Percentiles rank a stretch among this genome's conserved stretches.
These are phyloP conservation scores for Boletus semigastroideus DNA, from an alignment of 1,284 basidiomycete species.

Conservation along the genomic window DNA sequence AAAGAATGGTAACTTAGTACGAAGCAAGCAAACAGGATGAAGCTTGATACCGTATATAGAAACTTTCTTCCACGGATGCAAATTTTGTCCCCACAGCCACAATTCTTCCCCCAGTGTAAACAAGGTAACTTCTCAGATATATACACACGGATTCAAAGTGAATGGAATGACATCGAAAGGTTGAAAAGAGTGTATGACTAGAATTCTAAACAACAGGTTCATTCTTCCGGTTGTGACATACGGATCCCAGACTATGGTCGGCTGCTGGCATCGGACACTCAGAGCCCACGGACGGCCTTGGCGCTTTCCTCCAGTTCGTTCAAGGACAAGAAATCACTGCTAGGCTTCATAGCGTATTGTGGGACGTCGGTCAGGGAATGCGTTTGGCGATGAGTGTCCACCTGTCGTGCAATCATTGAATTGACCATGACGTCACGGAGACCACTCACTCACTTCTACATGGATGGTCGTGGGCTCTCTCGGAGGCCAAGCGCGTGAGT, in stretches of 20 bases:
- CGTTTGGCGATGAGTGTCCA: slow-evolving; percentile 36
- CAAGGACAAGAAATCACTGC: slow-evolving; percentile 28
- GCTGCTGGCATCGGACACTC: neutral
- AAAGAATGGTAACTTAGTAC: no score
- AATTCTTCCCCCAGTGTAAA: no score
- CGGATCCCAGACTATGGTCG: neutral
- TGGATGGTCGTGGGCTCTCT: slow-evolving; percentile 32
- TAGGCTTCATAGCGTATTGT: slow-evolving; percentile 26
- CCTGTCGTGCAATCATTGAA: slow-evolving; percentile 21
- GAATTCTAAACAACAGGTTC: neutral
- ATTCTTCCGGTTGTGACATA: neutral
- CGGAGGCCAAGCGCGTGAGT: slow-evolving; percentile 9
- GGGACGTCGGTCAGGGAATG: slow-evolving; percentile 28
- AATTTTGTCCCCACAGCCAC: no score
- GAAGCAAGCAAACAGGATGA: no score
- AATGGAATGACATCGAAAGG: neutral
- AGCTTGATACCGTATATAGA: no score
- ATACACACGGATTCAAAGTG: slow-evolving; percentile 4
- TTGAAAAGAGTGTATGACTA: slow-evolving; percentile 13
- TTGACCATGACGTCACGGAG: neutral
- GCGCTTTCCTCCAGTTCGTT: slow-evolving; percentile 21
- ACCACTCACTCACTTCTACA: slow-evolving; percentile 31
- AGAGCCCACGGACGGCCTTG: slow-evolving; percentile 20
- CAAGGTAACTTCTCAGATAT: neutral
- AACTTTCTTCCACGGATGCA: no score